phyloP scores from a whole-genome alignment of 1,284 basidiomycete genomes.

The Irpex lacteus region DNA sequence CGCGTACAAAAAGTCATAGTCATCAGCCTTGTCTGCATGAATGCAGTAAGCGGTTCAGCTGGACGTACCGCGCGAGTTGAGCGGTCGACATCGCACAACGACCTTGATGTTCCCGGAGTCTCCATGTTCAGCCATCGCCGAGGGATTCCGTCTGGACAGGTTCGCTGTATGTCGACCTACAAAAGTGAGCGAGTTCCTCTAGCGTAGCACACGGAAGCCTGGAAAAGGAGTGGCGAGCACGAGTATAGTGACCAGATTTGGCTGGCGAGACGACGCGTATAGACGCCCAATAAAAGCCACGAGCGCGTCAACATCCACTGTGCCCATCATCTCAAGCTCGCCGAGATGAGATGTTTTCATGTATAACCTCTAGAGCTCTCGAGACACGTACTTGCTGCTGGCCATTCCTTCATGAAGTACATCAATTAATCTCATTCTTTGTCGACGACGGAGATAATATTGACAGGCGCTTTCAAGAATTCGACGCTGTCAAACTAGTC shows the following conservation, averaged over 20 bases:
- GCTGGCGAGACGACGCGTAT: slow-evolving; percentile 7
- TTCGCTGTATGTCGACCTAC: neutral
- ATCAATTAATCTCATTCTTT: no score
- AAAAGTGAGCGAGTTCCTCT: neutral
- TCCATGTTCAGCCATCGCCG: slow-evolving; percentile 59
- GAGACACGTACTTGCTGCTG: no score
- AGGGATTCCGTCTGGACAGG: slow-evolving; percentile 4
- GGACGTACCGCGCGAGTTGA: slow-evolving; percentile 84
- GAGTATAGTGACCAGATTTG: slow-evolving; percentile 3
- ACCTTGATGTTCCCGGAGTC: slow-evolving; percentile 90
- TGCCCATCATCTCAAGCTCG: no score
- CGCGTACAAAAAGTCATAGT: no score
- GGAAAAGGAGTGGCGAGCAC: slow-evolving; percentile 9
- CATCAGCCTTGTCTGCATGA: neutral
- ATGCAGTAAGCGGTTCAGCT: neutral
- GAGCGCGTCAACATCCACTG: no score
- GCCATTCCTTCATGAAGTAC: no score
- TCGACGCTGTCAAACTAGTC: no score
- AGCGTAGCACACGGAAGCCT: neutral
- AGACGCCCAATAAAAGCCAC: slow-evolving; percentile 2
- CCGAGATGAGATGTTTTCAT: no score
- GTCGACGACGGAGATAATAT: no score
- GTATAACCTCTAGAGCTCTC: no score
- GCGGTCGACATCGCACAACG: slow-evolving; percentile 93
- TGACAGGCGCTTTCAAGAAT: no score